Base-by-base conservation (phyloP, 2,329 filamentous ascomycete genomes). In the Escovopsis sp. region DNA sequence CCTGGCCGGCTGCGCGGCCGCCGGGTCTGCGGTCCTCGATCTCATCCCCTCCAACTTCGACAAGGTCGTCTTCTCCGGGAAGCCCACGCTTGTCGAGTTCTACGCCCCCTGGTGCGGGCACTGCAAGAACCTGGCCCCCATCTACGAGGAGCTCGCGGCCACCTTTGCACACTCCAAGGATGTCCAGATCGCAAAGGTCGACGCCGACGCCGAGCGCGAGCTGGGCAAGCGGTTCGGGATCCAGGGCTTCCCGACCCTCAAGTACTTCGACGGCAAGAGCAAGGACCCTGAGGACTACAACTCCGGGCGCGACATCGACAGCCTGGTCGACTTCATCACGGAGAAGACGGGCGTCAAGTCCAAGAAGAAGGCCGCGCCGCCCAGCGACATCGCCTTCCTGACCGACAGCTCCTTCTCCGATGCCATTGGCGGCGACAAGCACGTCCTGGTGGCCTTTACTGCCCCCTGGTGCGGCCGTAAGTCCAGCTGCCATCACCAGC, bases 101-200 rank as follows among this genome's bases (percentile, higher is more conserved):
- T 96, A 94, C 59, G 91, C 91, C 32, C 88, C 89, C 23, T 98
- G 91, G 91, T 98, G 91, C 59, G 93, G 91, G 30, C 91, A 98
- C 73, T 98, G 91, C 85, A 96, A 96, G 76, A 94, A 70, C 58
- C 82, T 98, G 32, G 91, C 91, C 12, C 93, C 91, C 40, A 70
- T 93, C 46, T 98, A 93, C 65, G 91, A 98, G 62, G 85, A 98
- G 60, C 78, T 98, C 36, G 91, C 78, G 38, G 62, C 70, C 40
- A 68, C 71, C 36, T 94, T 88, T 36, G n/a, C 18, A 12, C 35
- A 37, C 23, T 37, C 35, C 11, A 69, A 75, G 57, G 75, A 82
- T 61, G 77, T 98, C 43, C 80, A 81, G 58, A 87, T 98, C 58
- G 91, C 83, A 53, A 98, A 96, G 68, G 88, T 98, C 52, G 88